These are phyloP conservation scores for Articulospora tetracladia DNA, from an alignment of 495 filamentous ascomycete genomes.

Conservation along the genomic window DNA sequence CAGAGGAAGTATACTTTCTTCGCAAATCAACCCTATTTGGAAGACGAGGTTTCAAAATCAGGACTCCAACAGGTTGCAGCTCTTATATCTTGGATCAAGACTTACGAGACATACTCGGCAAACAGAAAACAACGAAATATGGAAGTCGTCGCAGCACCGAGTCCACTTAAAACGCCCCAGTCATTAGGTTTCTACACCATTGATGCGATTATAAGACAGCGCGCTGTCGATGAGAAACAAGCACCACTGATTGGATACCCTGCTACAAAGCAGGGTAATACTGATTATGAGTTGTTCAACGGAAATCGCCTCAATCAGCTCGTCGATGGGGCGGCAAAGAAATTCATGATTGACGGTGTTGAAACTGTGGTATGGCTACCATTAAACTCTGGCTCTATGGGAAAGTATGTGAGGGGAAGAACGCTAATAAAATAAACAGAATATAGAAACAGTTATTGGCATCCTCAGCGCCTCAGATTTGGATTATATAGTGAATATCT, in stretches of 20 bases:
- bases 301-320: slow-evolving; percentile 50
- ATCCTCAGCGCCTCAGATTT: slow-evolving; percentile 51
- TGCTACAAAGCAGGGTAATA: slow-evolving; percentile 2
- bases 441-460: slow-evolving; percentile 31
- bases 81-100: too few relatives aligned
- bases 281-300: slow-evolving; percentile 50
- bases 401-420: not conserved
- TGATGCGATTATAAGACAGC: slow-evolving; percentile 7
- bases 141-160: not conserved
- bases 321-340: slow-evolving; percentile 40
- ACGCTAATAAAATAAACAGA: not conserved
- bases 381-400: not conserved
- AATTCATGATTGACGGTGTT: slow-evolving; percentile 37
- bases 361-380: slow-evolving; percentile 6
- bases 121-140: not conserved
- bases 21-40: too few relatives aligned
- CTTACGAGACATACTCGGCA: too few relatives aligned
- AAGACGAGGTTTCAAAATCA: too few relatives aligned
- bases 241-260: slow-evolving; percentile 23
- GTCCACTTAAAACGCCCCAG: not conserved
- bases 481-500: slow-evolving; percentile 52
- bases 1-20: too few relatives aligned
- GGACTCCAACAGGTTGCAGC: too few relatives aligned
- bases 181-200: slow-evolving; percentile 3
- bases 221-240: slow-evolving; percentile 6